Conservation (phyloP, 1,284 basidiomycete species). For the Abortiporus biennis region DNA sequence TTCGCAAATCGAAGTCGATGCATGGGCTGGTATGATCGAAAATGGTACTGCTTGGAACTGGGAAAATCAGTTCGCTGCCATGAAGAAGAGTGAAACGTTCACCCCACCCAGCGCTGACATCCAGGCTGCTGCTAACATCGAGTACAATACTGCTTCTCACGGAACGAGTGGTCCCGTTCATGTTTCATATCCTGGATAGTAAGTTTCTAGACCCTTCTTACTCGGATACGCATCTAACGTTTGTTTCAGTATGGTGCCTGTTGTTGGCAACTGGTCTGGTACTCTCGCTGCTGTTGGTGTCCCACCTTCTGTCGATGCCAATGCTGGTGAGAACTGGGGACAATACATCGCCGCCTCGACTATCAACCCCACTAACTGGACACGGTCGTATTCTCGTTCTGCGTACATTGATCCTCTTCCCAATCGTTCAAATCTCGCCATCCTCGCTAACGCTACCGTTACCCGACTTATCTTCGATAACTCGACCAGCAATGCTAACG, state of each 20-base stretch:
- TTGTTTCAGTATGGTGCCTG: constrained; percentile 34
- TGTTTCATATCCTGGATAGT: constrained; percentile 46
- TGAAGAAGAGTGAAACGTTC: constrained; percentile 50
- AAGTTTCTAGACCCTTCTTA: constrained; percentile 17
- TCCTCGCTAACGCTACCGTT: constrained; percentile 50
- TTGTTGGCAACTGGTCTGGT: constrained; percentile 46
- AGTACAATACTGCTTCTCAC: constrained; percentile 33
- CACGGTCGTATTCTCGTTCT: constrained; percentile 60
- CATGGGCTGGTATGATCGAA: constrained; percentile 43
- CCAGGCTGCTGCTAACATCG: constrained; percentile 30
- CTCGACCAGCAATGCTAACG: constrained; percentile 29
- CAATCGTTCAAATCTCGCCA: constrained; percentile 55
- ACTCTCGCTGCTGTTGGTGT: constrained; percentile 41
- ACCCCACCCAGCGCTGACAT: constrained; percentile 30
- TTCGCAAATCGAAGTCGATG: constrained; percentile 45
- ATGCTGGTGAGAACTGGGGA: constrained; percentile 44
- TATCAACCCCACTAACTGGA: constrained; percentile 62
- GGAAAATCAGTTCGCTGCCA: constrained; percentile 41
- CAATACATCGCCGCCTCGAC: constrained; percentile 55
- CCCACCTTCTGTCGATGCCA: constrained; percentile 34
- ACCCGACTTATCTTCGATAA: constrained; percentile 53
- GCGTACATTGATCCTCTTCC: constrained; percentile 65
- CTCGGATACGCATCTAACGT: constrained; percentile 2
- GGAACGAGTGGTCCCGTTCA: constrained; percentile 43
- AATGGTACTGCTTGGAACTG: constrained; percentile 42